Base-by-base conservation (phyloP, 2,329 filamentous ascomycete genomes). In the Diplodia corticola region DNA sequence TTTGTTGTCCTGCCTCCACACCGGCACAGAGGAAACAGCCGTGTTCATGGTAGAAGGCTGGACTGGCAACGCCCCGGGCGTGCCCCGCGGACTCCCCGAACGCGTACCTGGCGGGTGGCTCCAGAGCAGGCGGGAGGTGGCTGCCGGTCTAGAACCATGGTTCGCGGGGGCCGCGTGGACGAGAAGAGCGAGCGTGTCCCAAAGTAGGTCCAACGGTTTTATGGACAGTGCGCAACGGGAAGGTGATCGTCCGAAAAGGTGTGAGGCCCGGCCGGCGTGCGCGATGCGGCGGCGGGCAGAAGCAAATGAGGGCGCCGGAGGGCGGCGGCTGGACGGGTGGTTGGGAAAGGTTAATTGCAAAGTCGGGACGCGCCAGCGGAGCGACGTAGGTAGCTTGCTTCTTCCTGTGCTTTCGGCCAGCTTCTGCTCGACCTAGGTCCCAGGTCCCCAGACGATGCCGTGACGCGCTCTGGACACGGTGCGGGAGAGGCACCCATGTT, bases 121-220 rank as follows among this genome's bases (percentile, higher is more conserved):
- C 57, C 57, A 46, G 26, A 13, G 5, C 35, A 13, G 24, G 26
- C 48, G 40, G 49, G 20, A 49, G 44, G 57, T 61, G 57, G 57
- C 57, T 44, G 7, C n/a, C 17, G 57, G 57, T 61, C 57, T 61
- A 61, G 57, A 61, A 61, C 57, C 17, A 28, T 49, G 57, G 57
- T 48, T 61, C 57, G 24, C 24, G 40, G 40, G 57, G 57, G 57
- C 57, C 22, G 57, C 13, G 40, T 26, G 57, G 33, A 33, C 40
- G 20, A 44, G 57, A 49, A 35, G 57, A 6, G 57, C 26, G 28
- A 49, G 40, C 57, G 49, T 33, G 15, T 33, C 40, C 57, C 30
- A 49, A 61, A 61, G 57, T 61, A 61, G 57, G 26, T 48, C 49
- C 57, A 61, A 61, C 57, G 57, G 40, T 59, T 59, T 59, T 48